Evolutionary conservation across 2,329 filamentous ascomycete species (phyloP).

Genomic region (Sarocladium brachiariae): DNA sequence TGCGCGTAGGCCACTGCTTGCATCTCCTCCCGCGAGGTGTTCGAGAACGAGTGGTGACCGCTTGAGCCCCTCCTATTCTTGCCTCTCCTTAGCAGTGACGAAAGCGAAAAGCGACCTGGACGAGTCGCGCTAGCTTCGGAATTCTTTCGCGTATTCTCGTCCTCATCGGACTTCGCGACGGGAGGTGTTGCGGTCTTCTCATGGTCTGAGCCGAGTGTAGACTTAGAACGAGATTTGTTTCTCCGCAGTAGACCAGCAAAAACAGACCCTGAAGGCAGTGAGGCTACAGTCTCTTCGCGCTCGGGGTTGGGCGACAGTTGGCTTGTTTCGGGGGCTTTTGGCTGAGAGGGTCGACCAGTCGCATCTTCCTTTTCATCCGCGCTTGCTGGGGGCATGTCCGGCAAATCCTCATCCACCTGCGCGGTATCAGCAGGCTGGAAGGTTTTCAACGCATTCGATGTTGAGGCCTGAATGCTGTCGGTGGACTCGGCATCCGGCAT

Average conservation of each 20-base stretch:
- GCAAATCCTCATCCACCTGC: slow-evolving; percentile 9
- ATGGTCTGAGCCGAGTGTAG: slow-evolving; percentile 36
- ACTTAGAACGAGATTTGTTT: slow-evolving; percentile 43
- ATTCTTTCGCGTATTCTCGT: slow-evolving; percentile 43
- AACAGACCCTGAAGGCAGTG: slow-evolving; percentile 15
- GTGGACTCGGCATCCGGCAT: slow-evolving; percentile 18
- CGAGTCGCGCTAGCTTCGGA: slow-evolving; percentile 45
- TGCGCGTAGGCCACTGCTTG: slow-evolving; percentile 26
- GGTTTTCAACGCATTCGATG: slow-evolving; percentile 14
- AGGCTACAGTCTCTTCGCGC: slow-evolving; percentile 17
- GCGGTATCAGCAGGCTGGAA: slow-evolving; percentile 25
- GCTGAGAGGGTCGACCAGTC: not conserved
- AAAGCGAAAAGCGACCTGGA: slow-evolving; percentile 48
- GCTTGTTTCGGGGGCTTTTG: slow-evolving; percentile 10
- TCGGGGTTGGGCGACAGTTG: not conserved
- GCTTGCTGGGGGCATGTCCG: not conserved
- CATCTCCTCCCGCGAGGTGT: slow-evolving; percentile 87
- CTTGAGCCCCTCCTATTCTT: slow-evolving; percentile 48
- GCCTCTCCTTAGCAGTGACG: slow-evolving; percentile 65
- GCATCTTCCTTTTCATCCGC: not conserved
- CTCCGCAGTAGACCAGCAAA: slow-evolving; percentile 35
- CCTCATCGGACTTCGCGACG: slow-evolving; percentile 36
- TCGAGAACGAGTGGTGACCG: slow-evolving; percentile 75
- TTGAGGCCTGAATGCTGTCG: not conserved
- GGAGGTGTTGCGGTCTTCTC: slow-evolving; percentile 30